Conservation (phyloP, 352 stramenopile species). For the Globisporangium spinosum region DNA sequence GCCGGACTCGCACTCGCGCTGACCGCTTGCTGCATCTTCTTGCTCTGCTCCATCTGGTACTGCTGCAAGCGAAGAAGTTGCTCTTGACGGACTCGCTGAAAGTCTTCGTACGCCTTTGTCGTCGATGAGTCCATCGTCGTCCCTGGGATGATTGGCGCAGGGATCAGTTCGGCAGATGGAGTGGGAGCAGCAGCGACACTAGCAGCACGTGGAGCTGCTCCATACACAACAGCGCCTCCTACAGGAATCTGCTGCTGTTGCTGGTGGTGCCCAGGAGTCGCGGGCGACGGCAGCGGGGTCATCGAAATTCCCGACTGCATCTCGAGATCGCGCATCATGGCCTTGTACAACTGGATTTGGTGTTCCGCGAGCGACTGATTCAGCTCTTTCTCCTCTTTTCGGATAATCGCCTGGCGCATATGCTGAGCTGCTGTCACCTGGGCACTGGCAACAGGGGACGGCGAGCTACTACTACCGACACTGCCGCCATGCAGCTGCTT, state of each 20-base stretch:
- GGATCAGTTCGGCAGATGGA: slow-evolving; percentile 6
- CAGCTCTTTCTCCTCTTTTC: slow-evolving; percentile 9
- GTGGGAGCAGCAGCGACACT: slow-evolving; percentile 15
- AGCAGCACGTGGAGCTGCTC: slow-evolving; percentile 1
- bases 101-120: slow-evolving; percentile 26
- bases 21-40: slow-evolving; percentile 21
- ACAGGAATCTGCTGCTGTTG: slow-evolving; percentile 21
- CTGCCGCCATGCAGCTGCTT: slow-evolving; percentile 15
- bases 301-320: slow-evolving; percentile 24
- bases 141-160: slow-evolving; percentile 2
- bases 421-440: neutral
- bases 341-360: slow-evolving; percentile 29
- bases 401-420: slow-evolving; percentile 15
- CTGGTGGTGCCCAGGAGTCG: slow-evolving; percentile 12
- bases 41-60: slow-evolving; percentile 32
- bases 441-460: neutral
- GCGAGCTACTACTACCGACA: neutral
- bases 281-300: neutral
- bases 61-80: slow-evolving; percentile 56
- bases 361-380: slow-evolving; percentile 21
- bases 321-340: slow-evolving; percentile 45
- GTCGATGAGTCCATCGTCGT: neutral
- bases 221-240: slow-evolving; percentile 20
- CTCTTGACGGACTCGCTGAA: slow-evolving; percentile 44
- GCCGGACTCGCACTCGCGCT: slow-evolving; percentile 5